phyloP scores from a whole-genome alignment of 202 grass and related monocot genomes.

The Musa balbisiana region DNA sequence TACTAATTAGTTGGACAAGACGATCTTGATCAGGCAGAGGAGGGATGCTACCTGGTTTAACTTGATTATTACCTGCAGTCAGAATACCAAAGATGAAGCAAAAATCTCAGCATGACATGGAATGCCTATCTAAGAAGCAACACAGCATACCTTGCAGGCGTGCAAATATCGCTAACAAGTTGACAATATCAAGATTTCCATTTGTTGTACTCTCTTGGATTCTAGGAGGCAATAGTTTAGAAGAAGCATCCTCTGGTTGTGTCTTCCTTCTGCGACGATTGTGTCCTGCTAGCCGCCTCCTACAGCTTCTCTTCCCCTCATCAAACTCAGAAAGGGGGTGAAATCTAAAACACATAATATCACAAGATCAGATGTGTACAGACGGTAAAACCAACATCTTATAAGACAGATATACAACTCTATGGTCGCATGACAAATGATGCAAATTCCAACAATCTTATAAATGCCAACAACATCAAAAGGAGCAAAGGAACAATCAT shows the following conservation, averaged over 20 bases:
- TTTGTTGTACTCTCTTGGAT: conserved; percentile 75
- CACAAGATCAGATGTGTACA: conserved; percentile 29
- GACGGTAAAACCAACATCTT: not conserved
- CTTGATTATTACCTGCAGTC: conserved; percentile 45
- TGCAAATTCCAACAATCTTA: not conserved
- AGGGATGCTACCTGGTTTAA: conserved; percentile 45
- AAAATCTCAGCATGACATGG: not conserved
- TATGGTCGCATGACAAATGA: not conserved
- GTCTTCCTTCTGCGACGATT: conserved; percentile 93
- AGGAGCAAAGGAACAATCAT: not conserved
- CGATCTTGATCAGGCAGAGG: conserved; percentile 57
- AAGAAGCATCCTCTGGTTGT: conserved; percentile 71
- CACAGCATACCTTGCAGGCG: conserved; percentile 57
- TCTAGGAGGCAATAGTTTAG: conserved; percentile 67
- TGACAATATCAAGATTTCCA: conserved; percentile 76
- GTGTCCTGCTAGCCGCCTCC: conserved; percentile 81
- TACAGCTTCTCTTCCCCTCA: conserved; percentile 94
- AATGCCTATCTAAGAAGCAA: not conserved
- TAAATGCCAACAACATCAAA: not conserved
- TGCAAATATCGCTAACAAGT: conserved; percentile 73
- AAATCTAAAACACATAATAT: conserved; percentile 55
- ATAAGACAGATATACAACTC: not conserved
- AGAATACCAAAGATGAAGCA: not conserved
- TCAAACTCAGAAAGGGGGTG: conserved; percentile 95
- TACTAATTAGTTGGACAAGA: conserved; percentile 72